Conservation (phyloP, 768 basidiomycete species). For the Tylopilus felleus region DNA sequence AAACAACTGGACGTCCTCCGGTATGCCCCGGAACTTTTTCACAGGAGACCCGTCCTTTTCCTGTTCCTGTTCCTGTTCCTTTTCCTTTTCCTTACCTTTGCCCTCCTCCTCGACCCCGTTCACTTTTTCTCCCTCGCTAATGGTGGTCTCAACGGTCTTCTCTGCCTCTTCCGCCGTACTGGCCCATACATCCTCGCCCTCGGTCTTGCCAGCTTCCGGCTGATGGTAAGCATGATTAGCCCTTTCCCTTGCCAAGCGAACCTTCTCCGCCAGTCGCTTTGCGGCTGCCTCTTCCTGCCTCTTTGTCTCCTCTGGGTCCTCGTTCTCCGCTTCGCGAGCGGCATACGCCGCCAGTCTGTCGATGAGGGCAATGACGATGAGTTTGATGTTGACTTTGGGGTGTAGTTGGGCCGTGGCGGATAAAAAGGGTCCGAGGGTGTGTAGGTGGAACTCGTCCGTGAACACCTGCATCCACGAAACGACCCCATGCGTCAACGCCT, state of each 20-base stretch:
- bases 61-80: constrained; percentile 65
- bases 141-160: constrained; percentile 6
- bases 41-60: constrained; percentile 55
- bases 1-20: constrained; percentile 91
- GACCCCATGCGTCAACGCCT: neutral
- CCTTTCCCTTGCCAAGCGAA: constrained; percentile 67
- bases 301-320: constrained; percentile 93
- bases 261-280: constrained; percentile 80
- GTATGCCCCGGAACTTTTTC: constrained; percentile 91
- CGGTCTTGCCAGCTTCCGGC: constrained; percentile 16
- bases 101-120: constrained; percentile 27
- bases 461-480: constrained; percentile 62
- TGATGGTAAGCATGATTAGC: constrained; percentile 50
- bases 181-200: constrained; percentile 27
- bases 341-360: constrained; percentile 95
- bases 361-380: constrained; percentile 96
- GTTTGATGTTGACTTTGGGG: constrained; percentile 97
- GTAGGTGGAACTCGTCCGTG: constrained; percentile 97
- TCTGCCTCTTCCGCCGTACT: constrained; percentile 23
- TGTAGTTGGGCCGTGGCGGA: constrained; percentile 95
- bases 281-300: constrained; percentile 92
- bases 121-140: neutral
- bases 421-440: constrained; percentile 93
- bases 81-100: constrained; percentile 57
- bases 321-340: constrained; percentile 94